Percentiles rank a stretch among this genome's conserved stretches.
These are phyloP conservation scores for Quercus suber DNA, from an alignment of 306 rosid species.

Conservation along the genomic window DNA sequence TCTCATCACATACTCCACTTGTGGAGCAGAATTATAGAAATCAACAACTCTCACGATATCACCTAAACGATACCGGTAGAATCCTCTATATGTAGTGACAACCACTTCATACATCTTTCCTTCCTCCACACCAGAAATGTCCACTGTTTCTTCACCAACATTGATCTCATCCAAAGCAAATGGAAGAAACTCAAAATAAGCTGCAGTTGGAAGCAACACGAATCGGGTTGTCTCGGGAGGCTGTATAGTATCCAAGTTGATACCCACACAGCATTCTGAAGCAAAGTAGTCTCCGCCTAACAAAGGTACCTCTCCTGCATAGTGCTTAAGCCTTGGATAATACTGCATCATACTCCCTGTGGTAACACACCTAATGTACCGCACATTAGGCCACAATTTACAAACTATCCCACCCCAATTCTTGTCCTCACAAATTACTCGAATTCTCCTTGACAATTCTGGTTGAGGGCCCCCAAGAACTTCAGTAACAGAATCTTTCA, in stretches of 20 bases:
- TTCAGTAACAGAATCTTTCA: slow-evolving; percentile 42
- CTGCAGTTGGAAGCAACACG: slow-evolving; percentile 55
- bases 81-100: slow-evolving; percentile 59
- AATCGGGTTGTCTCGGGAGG: slow-evolving; percentile 53
- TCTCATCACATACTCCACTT: slow-evolving; percentile 57
- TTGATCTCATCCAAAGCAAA: slow-evolving; percentile 36
- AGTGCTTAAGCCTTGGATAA: slow-evolving; percentile 47
- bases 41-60: slow-evolving; percentile 65
- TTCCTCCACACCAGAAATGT: slow-evolving; percentile 39
- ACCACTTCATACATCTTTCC: slow-evolving; percentile 77
- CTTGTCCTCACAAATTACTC: slow-evolving; percentile 34
- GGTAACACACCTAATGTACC: slow-evolving; percentile 52
- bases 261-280: slow-evolving; percentile 61
- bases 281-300: slow-evolving; percentile 61
- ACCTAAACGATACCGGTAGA: slow-evolving; percentile 57
- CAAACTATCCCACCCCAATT: slow-evolving; percentile 50
- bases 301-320: slow-evolving; percentile 55
- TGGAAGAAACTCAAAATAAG: slow-evolving; percentile 79
- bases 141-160: slow-evolving; percentile 40
- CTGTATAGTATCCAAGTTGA: slow-evolving; percentile 51
- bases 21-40: slow-evolving; percentile 50
- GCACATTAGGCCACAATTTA: slow-evolving; percentile 52
- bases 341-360: slow-evolving; percentile 69
- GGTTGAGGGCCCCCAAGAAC: slow-evolving; percentile 54
- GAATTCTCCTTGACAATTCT: slow-evolving; percentile 45